A percentile compares a stretch with the other conserved stretches of the same genome.
phyloP scores from a whole-genome alignment of 768 basidiomycete genomes.

The Suillus tomentosus region DNA sequence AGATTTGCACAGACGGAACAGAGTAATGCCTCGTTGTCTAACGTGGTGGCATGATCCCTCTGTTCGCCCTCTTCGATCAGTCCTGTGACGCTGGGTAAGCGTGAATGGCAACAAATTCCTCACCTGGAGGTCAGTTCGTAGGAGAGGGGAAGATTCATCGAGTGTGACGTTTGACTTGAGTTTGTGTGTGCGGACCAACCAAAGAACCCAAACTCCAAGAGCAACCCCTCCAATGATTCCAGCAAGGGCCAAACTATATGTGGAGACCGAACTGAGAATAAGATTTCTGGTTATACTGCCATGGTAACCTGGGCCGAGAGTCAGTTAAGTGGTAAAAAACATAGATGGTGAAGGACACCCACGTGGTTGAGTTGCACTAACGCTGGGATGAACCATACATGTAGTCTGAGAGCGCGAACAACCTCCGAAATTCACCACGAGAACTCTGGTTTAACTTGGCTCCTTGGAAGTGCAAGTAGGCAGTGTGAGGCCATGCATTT shows the following conservation, averaged over 20 bases:
- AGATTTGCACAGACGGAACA: slow-evolving; percentile 11
- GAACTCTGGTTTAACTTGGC: neutral
- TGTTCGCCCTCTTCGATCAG: neutral
- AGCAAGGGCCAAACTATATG: neutral
- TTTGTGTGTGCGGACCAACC: neutral
- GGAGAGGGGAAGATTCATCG: neutral
- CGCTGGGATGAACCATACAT: neutral
- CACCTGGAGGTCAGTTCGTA: neutral
- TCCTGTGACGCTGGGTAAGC: neutral
- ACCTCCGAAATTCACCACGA: neutral
- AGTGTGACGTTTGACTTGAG: neutral
- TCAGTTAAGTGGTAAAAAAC: neutral
- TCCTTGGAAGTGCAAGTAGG: neutral
- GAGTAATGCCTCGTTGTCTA: neutral
- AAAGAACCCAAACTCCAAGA: neutral
- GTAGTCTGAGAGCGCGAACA: neutral
- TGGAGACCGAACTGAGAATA: neutral
- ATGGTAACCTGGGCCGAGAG: neutral
- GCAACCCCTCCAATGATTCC: neutral
- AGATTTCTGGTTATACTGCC: neutral
- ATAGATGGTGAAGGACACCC: neutral
- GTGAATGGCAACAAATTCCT: neutral
- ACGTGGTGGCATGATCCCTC: neutral
- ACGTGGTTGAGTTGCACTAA: slow-evolving; percentile 1
- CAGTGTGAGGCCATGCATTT: neutral